Conservation (phyloP, 1,284 basidiomycete genomes). For the Heterobasidion occidentale region DNA sequence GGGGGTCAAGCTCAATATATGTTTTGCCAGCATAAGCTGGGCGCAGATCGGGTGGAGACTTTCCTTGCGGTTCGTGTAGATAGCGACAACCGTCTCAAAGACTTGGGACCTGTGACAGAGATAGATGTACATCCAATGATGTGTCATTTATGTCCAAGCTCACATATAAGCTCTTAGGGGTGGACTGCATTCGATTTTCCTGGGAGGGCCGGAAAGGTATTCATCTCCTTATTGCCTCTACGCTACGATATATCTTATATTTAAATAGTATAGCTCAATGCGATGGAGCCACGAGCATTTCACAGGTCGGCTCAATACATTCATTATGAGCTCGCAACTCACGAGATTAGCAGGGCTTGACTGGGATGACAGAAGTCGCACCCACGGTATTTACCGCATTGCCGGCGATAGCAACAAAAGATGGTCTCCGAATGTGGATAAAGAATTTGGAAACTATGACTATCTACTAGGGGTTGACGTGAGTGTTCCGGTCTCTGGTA, state of each 20-base stretch:
- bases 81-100: conserved; percentile 49
- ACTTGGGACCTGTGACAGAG: conserved; percentile 53
- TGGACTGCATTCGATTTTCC: conserved; percentile 88
- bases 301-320: conserved; percentile 40
- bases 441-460: conserved; percentile 72
- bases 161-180: conserved; percentile 33
- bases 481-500: conserved; percentile 14
- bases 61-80: conserved; percentile 77
- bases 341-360: conserved; percentile 56
- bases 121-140: conserved; percentile 48
- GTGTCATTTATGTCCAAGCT: background rate
- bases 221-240: background rate
- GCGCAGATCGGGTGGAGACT: conserved; percentile 74
- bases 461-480: conserved; percentile 73
- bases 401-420: conserved; percentile 47
- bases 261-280: conserved; percentile 54
- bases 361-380: conserved; percentile 69
- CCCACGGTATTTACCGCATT: conserved; percentile 58
- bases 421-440: conserved; percentile 66
- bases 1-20: background rate
- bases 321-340: background rate
- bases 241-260: background rate
- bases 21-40: conserved; percentile 61
- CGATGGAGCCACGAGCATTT: conserved; percentile 70
- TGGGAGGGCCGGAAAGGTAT: conserved; percentile 67